phyloP scores from a whole-genome alignment of 2,329 filamentous ascomycete species.

The Lomentospora prolificans region DNA sequence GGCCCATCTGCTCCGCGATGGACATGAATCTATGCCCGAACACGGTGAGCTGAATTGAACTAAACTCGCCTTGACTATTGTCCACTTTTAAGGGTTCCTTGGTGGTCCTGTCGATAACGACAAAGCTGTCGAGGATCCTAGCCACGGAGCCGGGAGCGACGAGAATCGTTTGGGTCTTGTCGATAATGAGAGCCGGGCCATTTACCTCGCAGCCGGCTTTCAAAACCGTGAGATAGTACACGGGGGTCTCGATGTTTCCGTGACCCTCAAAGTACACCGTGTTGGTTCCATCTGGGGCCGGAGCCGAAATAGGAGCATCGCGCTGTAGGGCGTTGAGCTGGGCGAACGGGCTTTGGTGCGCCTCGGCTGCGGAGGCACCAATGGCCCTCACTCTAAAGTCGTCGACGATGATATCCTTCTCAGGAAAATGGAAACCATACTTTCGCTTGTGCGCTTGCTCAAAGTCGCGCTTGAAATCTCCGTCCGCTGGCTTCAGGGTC shows the following conservation, averaged over 20 bases:
- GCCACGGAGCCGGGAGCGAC: conserved; percentile 38
- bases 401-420: conserved; percentile 29
- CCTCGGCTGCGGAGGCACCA: conserved; percentile 15
- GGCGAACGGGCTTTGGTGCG: not conserved
- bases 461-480: conserved; percentile 58
- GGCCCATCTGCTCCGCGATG: conserved; percentile 76
- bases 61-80: not conserved
- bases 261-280: conserved; percentile 17
- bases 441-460: conserved; percentile 63
- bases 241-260: conserved; percentile 16
- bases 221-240: conserved; percentile 15
- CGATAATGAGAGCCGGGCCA: conserved; percentile 63
- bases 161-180: conserved; percentile 66
- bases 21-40: conserved; percentile 78
- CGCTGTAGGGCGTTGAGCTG: conserved; percentile 1
- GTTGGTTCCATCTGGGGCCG: conserved; percentile 12
- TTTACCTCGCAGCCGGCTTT: not conserved
- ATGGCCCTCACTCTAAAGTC: conserved; percentile 31
- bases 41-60: conserved; percentile 54
- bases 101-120: conserved; percentile 25
- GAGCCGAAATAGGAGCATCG: not conserved
- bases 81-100: not conserved
- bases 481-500: conserved; percentile 18
- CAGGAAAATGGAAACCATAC: conserved; percentile 56
- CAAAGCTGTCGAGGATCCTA: conserved; percentile 23